Conservation (phyloP, 2,329 filamentous ascomycete genomes). For the Cephalotrichum gorgonifer region DNA sequence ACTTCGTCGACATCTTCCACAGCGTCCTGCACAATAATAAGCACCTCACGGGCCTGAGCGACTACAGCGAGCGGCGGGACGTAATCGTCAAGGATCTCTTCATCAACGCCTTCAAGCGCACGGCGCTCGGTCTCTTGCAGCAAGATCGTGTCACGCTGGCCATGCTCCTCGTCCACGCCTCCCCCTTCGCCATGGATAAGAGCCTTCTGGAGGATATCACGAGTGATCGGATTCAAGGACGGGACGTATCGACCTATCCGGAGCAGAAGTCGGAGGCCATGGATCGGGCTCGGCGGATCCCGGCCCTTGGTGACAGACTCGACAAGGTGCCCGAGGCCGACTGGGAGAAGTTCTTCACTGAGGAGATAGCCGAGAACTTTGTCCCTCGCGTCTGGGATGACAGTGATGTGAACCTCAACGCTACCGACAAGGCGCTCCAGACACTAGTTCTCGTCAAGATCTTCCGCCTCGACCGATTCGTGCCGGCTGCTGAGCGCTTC, state of each 20-base stretch:
- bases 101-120: constrained; percentile 82
- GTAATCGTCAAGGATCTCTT: constrained; percentile 89
- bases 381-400: constrained; percentile 70
- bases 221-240: constrained; percentile 64
- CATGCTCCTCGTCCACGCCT: constrained; percentile 88
- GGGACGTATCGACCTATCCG: constrained; percentile 63
- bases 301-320: constrained; percentile 63
- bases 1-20: constrained; percentile 97
- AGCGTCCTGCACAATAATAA: constrained; percentile 76
- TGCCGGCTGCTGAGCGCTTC: constrained; percentile 87
- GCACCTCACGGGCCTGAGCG: constrained; percentile 56
- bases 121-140: constrained; percentile 84
- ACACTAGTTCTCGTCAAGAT: constrained; percentile 88
- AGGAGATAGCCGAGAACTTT: constrained; percentile 77
- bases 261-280: constrained; percentile 59
- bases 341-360: constrained; percentile 75
- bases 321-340: constrained; percentile 48
- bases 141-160: constrained; percentile 91
- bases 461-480: constrained; percentile 90
- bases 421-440: constrained; percentile 66
- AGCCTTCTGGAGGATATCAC: constrained; percentile 76
- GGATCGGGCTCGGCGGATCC: constrained; percentile 55
- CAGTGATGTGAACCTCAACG: constrained; percentile 32
- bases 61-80: constrained; percentile 72
- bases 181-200: constrained; percentile 95